phyloP scores from a whole-genome alignment of 2,329 filamentous ascomycete species.

The Colletotrichum aenigma region DNA sequence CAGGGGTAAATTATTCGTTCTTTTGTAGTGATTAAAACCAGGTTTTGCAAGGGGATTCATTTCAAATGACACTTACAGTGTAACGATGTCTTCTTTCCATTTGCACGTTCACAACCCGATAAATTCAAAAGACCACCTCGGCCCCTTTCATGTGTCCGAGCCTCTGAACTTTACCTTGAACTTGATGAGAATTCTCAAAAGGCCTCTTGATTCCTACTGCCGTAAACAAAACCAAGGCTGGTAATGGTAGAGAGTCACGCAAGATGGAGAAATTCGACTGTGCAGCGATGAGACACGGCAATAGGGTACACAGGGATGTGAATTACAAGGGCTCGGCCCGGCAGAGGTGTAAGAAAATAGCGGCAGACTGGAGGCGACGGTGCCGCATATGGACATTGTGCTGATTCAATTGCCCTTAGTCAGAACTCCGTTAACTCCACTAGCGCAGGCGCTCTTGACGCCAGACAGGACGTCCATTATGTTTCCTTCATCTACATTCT shows the following conservation, averaged over 20 bases:
- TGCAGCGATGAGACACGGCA: neutral
- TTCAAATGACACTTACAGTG: neutral
- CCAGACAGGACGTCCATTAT: neutral
- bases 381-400: neutral
- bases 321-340: neutral
- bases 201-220: neutral
- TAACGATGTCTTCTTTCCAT: neutral
- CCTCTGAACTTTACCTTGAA: neutral
- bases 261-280: neutral
- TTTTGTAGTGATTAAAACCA: neutral
- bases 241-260: neutral
- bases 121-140: neutral
- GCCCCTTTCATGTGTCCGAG: neutral
- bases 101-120: neutral
- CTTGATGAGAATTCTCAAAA: neutral
- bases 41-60: neutral
- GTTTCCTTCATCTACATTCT: neutral
- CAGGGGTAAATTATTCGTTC: too few species aligned
- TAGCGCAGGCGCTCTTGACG: neutral
- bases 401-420: neutral
- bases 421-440: neutral
- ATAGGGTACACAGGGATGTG: neutral
- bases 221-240: neutral
- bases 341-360: neutral
- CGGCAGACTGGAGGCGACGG: neutral